Base-by-base conservation (phyloP, 768 basidiomycete species). In the Lentinula boryana region DNA sequence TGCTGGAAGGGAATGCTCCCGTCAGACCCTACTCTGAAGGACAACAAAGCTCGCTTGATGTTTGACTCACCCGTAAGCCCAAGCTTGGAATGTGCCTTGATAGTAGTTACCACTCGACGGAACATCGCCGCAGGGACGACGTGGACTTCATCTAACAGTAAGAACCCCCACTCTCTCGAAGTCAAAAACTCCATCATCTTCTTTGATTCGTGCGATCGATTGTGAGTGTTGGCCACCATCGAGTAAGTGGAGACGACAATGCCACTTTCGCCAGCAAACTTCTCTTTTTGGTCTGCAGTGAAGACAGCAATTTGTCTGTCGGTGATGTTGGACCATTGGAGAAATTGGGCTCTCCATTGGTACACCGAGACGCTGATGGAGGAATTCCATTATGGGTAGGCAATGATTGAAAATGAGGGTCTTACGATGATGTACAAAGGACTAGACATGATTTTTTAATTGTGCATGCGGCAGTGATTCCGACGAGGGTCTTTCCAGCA, bases 111-210 rank as follows among this genome's bases (percentile, higher is more conserved):
- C 59, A 98, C 96, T 54, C 94, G 83, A 62, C 97, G 86, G 77
- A 99, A 99, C 93, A 98, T 98, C 5, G 93, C 93, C 4, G 97
- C 97, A 6, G 97, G 97, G 4, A 98, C 97, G 64, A 99, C 97
- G 71, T 99, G 97, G 18, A 98, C 97, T 75, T 99, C 97, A 68
- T 99, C 97, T 46, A 99, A 80, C 18, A 99, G 79, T 64, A 99
- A 91, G 75, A 98, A 98, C 8, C 97, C 97, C 97, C 97, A 99
- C 74, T 99, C 97, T 58, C 96, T 80, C n/a, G 93, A 95, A 32
- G 93, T 93, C 49, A 99, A 73, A 70, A 98, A 99, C 66, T 99
- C 95, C 97, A 99, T 99, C 93, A 98, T 98, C 79, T 98, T 97
- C 78, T 97, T 95, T 16, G 97, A 92, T 69, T 96, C 95, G 71